These are phyloP conservation scores for Hypoxylon intermedium DNA, from an alignment of 495 filamentous ascomycete genomes.

Conservation along the genomic window DNA sequence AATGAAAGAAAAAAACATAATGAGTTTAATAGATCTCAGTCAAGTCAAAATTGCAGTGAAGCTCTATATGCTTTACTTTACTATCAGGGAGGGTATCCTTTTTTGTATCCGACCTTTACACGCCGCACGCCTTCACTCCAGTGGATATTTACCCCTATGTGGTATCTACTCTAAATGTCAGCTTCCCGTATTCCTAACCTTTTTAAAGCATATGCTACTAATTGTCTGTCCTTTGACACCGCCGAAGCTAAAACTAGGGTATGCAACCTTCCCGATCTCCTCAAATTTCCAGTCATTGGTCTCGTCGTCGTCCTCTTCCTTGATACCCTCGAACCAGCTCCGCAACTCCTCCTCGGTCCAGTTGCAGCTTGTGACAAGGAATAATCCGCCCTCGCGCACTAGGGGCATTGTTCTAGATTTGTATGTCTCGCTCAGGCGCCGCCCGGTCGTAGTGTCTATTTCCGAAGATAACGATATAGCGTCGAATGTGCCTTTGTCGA, in stretches of 20 bases:
- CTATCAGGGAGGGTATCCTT: conserved; percentile 16
- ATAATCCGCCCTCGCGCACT: conserved; percentile 71
- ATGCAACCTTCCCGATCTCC: conserved; percentile 71
- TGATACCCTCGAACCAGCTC: conserved; percentile 68
- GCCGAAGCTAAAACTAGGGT: conserved; percentile 85
- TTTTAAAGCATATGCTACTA: conserved; percentile 78
- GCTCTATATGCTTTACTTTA: background rate
- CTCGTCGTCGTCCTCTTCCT: conserved; percentile 11
- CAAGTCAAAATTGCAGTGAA: conserved; percentile 6
- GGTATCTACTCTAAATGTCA: conserved; percentile 3
- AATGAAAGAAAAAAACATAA: conserved; percentile 32
- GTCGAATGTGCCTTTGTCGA: conserved; percentile 98
- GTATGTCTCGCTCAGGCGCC: conserved; percentile 76
- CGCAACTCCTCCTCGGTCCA: conserved; percentile 92
- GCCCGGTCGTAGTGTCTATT: conserved; percentile 47
- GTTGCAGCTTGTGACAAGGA: conserved; percentile 94
- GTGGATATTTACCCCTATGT: background rate
- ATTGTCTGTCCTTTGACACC: conserved; percentile 86
- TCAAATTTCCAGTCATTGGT: conserved; percentile 39
- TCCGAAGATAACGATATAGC: conserved; percentile 79
- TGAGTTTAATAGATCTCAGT: conserved; percentile 38
- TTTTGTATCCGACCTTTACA: background rate
- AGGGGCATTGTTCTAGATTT: conserved; percentile 66
- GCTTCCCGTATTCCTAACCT: conserved; percentile 42
- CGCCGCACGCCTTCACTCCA: background rate